Percentiles rank a stretch among this genome's conserved stretches.
Conservation (phyloP, 768 basidiomycete genomes). For the Tulasnella sp. region DNA sequence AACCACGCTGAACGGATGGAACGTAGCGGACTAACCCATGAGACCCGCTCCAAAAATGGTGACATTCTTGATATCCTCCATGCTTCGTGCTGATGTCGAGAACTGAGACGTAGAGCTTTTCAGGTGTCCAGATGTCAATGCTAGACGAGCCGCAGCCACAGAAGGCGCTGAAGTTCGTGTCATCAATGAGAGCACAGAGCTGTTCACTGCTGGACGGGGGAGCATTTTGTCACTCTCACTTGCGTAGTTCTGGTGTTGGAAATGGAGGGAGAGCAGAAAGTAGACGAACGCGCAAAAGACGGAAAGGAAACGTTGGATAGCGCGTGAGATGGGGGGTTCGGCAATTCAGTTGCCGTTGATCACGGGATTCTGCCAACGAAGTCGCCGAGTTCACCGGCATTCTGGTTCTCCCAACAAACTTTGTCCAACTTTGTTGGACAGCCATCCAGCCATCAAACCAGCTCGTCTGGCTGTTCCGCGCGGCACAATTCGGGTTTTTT, state of each 20-base stretch:
- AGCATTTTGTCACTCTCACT: background rate
- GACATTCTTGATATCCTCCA: constrained; percentile 21
- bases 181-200: background rate
- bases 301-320: background rate
- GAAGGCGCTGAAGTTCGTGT: background rate
- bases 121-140: constrained; percentile 1
- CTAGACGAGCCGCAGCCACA: background rate
- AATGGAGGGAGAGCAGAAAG: background rate
- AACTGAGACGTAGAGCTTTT: background rate
- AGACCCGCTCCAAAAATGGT: constrained; percentile 33
- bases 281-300: background rate
- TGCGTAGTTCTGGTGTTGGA: background rate
- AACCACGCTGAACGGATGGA: background rate
- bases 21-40: constrained; percentile 21
- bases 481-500: no score
- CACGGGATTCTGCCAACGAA: background rate
- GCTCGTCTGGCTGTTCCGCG: no score
- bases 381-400: background rate
- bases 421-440: no score
- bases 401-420: no score
- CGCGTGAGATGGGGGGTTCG: background rate
- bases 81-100: background rate
- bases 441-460: no score
- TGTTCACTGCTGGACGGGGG: background rate
- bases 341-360: no score